phyloP scores from a whole-genome alignment of 2,329 filamentous ascomycete species.

The Monilinia polystroma region DNA sequence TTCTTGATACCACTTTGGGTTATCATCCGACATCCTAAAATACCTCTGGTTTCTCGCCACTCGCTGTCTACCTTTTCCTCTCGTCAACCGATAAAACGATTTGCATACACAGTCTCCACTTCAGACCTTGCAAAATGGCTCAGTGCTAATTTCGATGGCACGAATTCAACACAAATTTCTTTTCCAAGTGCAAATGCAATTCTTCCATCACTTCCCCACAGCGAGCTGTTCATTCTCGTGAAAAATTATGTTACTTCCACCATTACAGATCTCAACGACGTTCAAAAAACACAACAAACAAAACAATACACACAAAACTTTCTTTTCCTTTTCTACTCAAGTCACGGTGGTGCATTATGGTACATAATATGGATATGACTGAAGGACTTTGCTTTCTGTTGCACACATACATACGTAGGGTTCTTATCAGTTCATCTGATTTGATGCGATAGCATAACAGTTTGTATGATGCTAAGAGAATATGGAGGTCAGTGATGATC shows the following conservation, averaged over 20 bases:
- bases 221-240: not conserved
- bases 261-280: not conserved
- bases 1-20: accelerated
- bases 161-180: not conserved
- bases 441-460: not conserved
- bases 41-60: not conserved
- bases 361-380: not conserved
- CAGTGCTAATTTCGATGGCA: not conserved
- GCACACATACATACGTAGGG: not conserved
- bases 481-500: not conserved
- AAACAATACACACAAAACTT: not conserved
- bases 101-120: not conserved
- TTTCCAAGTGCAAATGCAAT: not conserved
- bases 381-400: not conserved
- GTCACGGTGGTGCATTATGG: not conserved
- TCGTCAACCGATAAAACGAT: not conserved
- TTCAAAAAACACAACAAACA: not conserved
- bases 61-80: not conserved
- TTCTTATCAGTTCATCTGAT: not conserved
- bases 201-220: not conserved
- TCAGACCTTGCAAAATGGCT: not conserved
- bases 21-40: accelerated
- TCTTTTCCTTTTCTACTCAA: not conserved
- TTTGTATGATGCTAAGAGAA: not conserved
- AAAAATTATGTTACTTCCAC: not conserved